Conservation (phyloP, 345 rosid genomes). For the Lagerstroemia speciosa region DNA sequence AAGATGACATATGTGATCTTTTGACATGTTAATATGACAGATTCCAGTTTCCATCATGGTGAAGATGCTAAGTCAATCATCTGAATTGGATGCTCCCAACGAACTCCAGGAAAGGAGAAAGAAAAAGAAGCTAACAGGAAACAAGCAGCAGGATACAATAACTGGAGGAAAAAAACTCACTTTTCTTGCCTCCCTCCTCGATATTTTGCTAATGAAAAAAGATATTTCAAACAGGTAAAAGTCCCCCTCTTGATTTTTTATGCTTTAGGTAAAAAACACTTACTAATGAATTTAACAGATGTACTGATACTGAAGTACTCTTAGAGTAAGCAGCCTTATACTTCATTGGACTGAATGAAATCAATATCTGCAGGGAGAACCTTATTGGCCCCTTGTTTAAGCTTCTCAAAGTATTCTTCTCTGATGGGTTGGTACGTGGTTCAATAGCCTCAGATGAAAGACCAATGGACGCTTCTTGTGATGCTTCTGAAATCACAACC, state of each 20-base stretch:
- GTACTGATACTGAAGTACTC: background rate
- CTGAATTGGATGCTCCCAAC: conserved; percentile 25
- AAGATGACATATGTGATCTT: background rate
- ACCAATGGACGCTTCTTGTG: conserved; percentile 32
- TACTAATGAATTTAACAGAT: background rate
- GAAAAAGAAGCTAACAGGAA: conserved; percentile 39
- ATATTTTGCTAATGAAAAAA: conserved; percentile 68
- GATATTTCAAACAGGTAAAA: conserved; percentile 62
- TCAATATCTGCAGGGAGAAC: conserved; percentile 40
- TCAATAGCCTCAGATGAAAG: conserved; percentile 24
- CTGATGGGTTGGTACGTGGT: conserved; percentile 33
- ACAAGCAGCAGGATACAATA: conserved; percentile 20
- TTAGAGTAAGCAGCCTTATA: background rate
- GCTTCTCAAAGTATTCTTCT: conserved; percentile 50
- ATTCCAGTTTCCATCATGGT: conserved; percentile 47
- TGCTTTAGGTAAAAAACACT: too few relatives aligned
- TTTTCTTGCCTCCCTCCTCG: conserved; percentile 64
- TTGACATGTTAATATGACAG: conserved; percentile 36
- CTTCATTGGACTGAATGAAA: conserved; percentile 1
- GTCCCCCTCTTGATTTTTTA: background rate
- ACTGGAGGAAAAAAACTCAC: conserved; percentile 36
- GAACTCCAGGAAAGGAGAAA: conserved; percentile 45
- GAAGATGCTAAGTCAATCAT: conserved; percentile 39
- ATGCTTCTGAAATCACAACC: conserved; percentile 23
- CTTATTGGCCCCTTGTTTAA: conserved; percentile 66